phyloP scores from a whole-genome alignment of 2,329 filamentous ascomycete species.

The Neofusicoccum laricinum region DNA sequence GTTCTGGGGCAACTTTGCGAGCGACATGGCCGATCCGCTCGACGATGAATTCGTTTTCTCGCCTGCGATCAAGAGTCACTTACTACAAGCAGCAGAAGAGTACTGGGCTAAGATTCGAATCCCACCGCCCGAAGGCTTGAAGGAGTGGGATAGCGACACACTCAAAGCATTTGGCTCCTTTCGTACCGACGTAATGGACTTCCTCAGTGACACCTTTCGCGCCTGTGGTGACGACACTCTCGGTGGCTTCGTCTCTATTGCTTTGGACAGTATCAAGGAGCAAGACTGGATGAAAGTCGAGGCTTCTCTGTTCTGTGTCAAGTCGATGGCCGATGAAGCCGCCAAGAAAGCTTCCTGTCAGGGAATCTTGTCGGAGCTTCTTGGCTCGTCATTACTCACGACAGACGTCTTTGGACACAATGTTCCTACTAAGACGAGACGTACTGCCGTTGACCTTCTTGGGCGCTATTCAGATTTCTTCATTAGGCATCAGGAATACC shows the following conservation, averaged over 20 bases:
- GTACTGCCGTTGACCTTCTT: constrained; percentile 68
- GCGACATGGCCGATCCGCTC: constrained; percentile 60
- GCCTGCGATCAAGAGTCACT: constrained; percentile 56
- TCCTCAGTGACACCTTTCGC: constrained; percentile 69
- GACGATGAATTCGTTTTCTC: constrained; percentile 34
- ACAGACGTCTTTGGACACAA: constrained; percentile 43
- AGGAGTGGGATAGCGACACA: constrained; percentile 68
- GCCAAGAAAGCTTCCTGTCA: constrained; percentile 59
- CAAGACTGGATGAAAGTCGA: constrained; percentile 51
- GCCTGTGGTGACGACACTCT: constrained; percentile 47
- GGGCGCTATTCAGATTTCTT: constrained; percentile 77
- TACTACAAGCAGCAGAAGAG: constrained; percentile 63
- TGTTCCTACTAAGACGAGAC: constrained; percentile 62
- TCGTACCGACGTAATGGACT: constrained; percentile 74
- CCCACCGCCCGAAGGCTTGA: constrained; percentile 56
- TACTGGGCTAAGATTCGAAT: constrained; percentile 69
- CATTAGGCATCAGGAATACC: constrained; percentile 62
- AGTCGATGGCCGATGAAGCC: constrained; percentile 64
- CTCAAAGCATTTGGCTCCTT: constrained; percentile 68
- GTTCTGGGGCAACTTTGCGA: constrained; percentile 77
- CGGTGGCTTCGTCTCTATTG: constrained; percentile 45
- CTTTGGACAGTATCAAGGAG: constrained; percentile 38
- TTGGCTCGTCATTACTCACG: constrained; percentile 59
- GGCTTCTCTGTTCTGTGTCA: constrained; percentile 59
- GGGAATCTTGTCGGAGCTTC: constrained; percentile 58